These are phyloP conservation scores for Coprinopsis cinerea DNA, from an alignment of 768 basidiomycete species.

Conservation along the genomic window DNA sequence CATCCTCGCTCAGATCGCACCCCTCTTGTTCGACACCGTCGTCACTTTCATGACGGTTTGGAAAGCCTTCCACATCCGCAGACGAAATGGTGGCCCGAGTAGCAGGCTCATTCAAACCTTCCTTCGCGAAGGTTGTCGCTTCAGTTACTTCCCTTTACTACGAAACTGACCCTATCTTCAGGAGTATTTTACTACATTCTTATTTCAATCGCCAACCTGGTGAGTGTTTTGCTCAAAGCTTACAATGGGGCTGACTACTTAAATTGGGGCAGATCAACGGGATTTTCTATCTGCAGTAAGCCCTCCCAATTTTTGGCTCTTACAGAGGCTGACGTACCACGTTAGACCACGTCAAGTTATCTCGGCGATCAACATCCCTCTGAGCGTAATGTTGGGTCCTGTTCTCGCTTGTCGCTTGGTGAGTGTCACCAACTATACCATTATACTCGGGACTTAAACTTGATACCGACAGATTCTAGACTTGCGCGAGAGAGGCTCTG, in stretches of 20 bases:
- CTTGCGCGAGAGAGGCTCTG: constrained; percentile 74
- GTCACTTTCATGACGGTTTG: constrained; percentile 77
- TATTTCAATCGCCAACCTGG: constrained; percentile 82
- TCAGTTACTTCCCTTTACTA: too few species aligned
- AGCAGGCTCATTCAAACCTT: constrained; percentile 81
- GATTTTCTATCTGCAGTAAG: constrained; percentile 81
- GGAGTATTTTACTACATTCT: constrained; percentile 82
- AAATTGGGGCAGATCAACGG: constrained; percentile 53
- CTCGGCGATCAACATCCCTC: constrained; percentile 77
- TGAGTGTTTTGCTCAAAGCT: constrained; percentile 16
- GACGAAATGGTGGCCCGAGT: constrained; percentile 68
- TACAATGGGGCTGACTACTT: background rate
- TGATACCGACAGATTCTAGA: constrained; percentile 57
- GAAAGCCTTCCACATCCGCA: constrained; percentile 73
- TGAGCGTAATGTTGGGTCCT: constrained; percentile 80
- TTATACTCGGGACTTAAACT: background rate
- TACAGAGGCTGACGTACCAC: too few species aligned
- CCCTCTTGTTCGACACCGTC: constrained; percentile 74
- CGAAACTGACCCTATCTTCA: constrained; percentile 25
- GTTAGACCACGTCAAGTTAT: constrained; percentile 81
- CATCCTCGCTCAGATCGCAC: constrained; percentile 54
- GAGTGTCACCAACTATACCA: constrained; percentile 14
- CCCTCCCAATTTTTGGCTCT: constrained; percentile 9
- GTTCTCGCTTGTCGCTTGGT: constrained; percentile 76
- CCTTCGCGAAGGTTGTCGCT: constrained; percentile 73